A percentile compares a stretch with the other conserved stretches of the same genome.
Conservation (phyloP, 331 rosid genomes). For the Stylosanthes scabra region DNA sequence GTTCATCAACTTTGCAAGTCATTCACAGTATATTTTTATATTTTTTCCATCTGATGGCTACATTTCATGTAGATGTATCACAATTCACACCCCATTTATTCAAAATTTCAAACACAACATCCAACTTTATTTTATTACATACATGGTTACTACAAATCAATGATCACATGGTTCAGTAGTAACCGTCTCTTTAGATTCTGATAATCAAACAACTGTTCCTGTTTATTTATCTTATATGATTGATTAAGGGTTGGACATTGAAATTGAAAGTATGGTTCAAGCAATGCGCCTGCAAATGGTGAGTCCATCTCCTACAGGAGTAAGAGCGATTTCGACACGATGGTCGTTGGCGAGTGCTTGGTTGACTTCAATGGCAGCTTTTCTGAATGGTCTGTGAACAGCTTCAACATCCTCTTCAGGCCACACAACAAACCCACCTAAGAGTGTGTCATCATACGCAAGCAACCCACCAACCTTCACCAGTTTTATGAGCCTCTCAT, state of each 20-base stretch:
- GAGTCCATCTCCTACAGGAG: constrained; percentile 58
- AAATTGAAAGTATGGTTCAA: neutral
- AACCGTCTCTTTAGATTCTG: too few species aligned
- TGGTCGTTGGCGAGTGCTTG: constrained; percentile 39
- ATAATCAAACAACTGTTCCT: too few species aligned
- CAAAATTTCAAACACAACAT: too few species aligned
- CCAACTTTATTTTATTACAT: too few species aligned
- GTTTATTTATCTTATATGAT: too few species aligned
- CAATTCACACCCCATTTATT: neutral
- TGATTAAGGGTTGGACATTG: too few species aligned
- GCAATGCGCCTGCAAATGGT: constrained; percentile 51
- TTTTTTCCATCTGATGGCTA: constrained; percentile 21
- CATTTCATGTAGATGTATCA: neutral
- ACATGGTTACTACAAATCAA: too few species aligned
- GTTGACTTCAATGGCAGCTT: constrained; percentile 40
- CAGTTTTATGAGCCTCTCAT: constrained; percentile 64
- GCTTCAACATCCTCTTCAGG: constrained; percentile 49
- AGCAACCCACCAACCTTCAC: constrained; percentile 62
- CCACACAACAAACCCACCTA: constrained; percentile 50
- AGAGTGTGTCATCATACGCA: constrained; percentile 60
- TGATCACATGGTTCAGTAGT: too few species aligned
- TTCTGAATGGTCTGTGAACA: constrained; percentile 7
- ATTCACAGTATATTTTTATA: too few species aligned
- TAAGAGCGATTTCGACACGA: constrained; percentile 51
- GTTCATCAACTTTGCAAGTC: neutral